Conservation (phyloP, 2,329 filamentous ascomycete species). For the Chlorencoelia australis region DNA sequence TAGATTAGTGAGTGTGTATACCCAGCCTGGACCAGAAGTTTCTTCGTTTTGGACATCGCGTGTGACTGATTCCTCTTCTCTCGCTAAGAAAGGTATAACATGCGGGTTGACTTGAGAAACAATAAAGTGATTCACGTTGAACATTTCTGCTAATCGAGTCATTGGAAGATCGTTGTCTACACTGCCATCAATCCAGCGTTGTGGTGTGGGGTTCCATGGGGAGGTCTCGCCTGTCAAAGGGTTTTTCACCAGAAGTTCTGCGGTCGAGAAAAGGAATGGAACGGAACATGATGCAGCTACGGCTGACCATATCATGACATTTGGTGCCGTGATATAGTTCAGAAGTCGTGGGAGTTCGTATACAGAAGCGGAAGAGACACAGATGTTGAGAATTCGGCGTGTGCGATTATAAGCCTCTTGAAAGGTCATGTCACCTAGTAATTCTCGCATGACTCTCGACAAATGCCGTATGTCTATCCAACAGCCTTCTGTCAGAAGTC, state of each 20-base stretch:
- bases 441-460: slow-evolving; percentile 65
- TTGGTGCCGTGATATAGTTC: slow-evolving; percentile 88
- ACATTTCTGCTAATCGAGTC: slow-evolving; percentile 83
- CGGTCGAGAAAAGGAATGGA: slow-evolving; percentile 73
- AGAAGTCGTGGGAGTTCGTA: slow-evolving; percentile 80
- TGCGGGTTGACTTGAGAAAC: slow-evolving; percentile 96
- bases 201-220: slow-evolving; percentile 78
- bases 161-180: slow-evolving; percentile 92
- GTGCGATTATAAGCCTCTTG: slow-evolving; percentile 95
- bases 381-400: slow-evolving; percentile 83
- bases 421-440: slow-evolving; percentile 86
- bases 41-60: slow-evolving; percentile 29
- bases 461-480: slow-evolving; percentile 80
- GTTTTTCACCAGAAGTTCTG: slow-evolving; percentile 74
- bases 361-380: slow-evolving; percentile 76
- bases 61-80: slow-evolving; percentile 48
- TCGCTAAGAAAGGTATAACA: slow-evolving; percentile 73
- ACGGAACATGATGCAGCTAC: slow-evolving; percentile 95
- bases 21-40: slow-evolving; percentile 36
- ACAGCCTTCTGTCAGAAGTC: slow-evolving; percentile 70
- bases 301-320: slow-evolving; percentile 93
- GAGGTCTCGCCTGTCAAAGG: slow-evolving; percentile 65
- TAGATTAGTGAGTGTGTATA: slow-evolving; percentile 58
- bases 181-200: slow-evolving; percentile 87
- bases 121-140: slow-evolving; percentile 97